phyloP scores from a whole-genome alignment of 805 yeast genomes.

The Candida quercuum region DNA sequence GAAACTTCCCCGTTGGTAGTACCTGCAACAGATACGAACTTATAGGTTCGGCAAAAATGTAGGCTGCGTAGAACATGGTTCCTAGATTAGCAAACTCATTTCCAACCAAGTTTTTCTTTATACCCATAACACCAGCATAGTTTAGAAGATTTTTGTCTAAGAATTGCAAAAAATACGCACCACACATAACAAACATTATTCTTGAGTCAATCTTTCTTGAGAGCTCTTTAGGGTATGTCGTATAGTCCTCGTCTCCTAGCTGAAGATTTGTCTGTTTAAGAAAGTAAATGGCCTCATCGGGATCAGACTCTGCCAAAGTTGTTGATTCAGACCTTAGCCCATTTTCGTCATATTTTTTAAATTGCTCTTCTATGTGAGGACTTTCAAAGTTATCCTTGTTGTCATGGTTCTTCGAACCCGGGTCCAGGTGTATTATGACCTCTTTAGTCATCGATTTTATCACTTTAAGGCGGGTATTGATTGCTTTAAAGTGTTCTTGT shows the following conservation, averaged over 20 bases:
- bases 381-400: too few species aligned
- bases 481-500: too few species aligned
- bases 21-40: slow-evolving; percentile 43
- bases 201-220: slow-evolving; percentile 39
- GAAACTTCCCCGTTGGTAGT: slow-evolving; percentile 47
- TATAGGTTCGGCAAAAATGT: slow-evolving; percentile 50
- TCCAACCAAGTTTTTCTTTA: slow-evolving; percentile 40
- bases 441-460: too few species aligned
- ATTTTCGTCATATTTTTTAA: background rate
- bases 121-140: slow-evolving; percentile 63
- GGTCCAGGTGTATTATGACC: too few species aligned
- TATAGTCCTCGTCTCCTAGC: slow-evolving; percentile 1
- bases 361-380: too few species aligned
- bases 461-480: too few species aligned
- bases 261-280: slow-evolving; percentile 10
- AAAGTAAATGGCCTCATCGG: slow-evolving; percentile 22
- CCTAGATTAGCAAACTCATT: slow-evolving; percentile 48
- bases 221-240: slow-evolving; percentile 16
- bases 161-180: slow-evolving; percentile 51
- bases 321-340: slow-evolving; percentile 6
- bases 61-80: slow-evolving; percentile 49
- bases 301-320: slow-evolving; percentile 11
- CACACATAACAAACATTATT: slow-evolving; percentile 45
- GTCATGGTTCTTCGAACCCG: too few species aligned
- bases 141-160: slow-evolving; percentile 55